These are phyloP conservation scores for Leucaena leucocephala DNA, from an alignment of 306 rosid genomes.

Conservation along the genomic window DNA sequence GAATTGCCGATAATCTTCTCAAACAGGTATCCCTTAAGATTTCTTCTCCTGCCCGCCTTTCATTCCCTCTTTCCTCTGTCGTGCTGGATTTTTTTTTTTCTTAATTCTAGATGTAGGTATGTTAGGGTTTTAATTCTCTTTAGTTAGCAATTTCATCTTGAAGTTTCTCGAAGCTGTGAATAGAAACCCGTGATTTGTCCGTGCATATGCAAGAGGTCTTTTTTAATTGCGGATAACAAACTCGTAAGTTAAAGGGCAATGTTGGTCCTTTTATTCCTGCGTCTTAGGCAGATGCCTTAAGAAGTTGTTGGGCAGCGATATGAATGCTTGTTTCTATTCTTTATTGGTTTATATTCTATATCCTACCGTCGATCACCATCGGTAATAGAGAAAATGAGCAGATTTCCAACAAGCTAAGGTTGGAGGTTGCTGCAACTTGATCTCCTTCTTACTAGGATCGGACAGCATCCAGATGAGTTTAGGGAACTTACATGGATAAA, in stretches of 20 bases:
- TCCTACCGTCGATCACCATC: not conserved
- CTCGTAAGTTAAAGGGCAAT: not conserved
- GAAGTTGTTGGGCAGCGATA: not conserved
- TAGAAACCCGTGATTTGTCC: slow-evolving; percentile 8
- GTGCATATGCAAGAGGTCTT: not conserved
- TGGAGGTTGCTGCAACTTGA: not conserved
- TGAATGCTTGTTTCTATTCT: not conserved
- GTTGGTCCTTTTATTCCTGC: not conserved
- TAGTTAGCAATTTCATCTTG: not conserved
- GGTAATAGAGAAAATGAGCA: not conserved
- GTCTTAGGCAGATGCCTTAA: not conserved
- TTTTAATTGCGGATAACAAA: not conserved
- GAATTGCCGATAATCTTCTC: slow-evolving; percentile 93
- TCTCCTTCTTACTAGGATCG: not conserved
- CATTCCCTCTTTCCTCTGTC: not conserved
- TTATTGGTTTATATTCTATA: not conserved
- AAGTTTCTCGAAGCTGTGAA: slow-evolving; percentile 11
- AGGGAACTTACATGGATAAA: not conserved
- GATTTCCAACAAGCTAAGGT: not conserved
- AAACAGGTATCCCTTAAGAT: slow-evolving; percentile 59
- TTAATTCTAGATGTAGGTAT: not conserved
- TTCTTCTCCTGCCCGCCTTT: not conserved
- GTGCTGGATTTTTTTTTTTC: not conserved
- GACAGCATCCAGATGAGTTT: not conserved
- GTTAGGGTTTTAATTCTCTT: slow-evolving; percentile 42